Evolutionary conservation across 2,329 filamentous ascomycete genomes (phyloP), one percentile per base, ranked within the genome.

Genomic region (Geoglossum cookeanum): DNA sequence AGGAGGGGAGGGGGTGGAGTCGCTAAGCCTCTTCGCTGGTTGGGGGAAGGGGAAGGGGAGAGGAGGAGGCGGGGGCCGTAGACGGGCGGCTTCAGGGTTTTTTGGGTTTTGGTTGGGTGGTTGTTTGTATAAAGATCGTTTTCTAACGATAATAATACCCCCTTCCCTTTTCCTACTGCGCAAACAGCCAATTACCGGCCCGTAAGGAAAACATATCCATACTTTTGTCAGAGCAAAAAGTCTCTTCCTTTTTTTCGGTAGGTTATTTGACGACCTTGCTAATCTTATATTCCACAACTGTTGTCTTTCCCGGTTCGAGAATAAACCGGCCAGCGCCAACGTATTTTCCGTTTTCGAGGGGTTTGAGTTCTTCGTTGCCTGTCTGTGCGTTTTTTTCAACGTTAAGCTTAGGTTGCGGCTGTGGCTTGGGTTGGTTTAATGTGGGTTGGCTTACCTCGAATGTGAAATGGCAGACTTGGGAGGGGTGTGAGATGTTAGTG

Each of bases 211-310:
- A 22, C 22, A 22, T 22, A 22, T 22, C 22, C 22, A 22, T 22
- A 22, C 22, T 22, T 22, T 22, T 22, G 22, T 22, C 22, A 22
- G 22, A 22, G 22, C 22, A 22, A 22, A 22, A 22, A 22, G 1
- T 2, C 22, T 22, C 22, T 22, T 22, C 2, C 22, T 15, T 15
- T 15, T 15, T 42, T 42, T 37, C 35, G 35, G 35, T 3, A 13
- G 35, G 22, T 22, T 17, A 15, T 45, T 45, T 45, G 3, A 65
- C 56, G 51, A 71, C 68, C 63, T 68, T 66, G 60, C 71, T 69
- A 58, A 73, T 66, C 49, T 68, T 68, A 59, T 73, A 73, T 61
- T 73, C 70, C 17, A 72, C 70, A 37, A 70, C 62, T 3, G 67
- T 55, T 0, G 65, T 64, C 60, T 69, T 66, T 17, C 65, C 70